These are phyloP conservation scores for Casaregolazyma suthepensis DNA, from an alignment of 1,139 yeast species.

Conservation along the genomic window DNA sequence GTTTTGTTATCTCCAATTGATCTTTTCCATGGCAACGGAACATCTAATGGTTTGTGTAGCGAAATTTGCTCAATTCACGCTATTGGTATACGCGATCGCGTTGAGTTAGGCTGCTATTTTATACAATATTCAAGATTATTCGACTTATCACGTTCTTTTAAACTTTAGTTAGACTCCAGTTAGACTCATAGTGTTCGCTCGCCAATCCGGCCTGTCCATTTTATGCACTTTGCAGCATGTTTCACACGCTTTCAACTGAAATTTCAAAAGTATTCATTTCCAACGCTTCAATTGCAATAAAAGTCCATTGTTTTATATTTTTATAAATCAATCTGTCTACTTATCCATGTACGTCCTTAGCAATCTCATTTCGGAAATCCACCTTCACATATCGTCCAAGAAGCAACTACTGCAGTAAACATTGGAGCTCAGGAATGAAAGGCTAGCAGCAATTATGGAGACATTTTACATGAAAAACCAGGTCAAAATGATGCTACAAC, in stretches of 20 bases:
- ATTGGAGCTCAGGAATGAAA: background rate
- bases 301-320: background rate
- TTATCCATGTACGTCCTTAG: too few relatives aligned
- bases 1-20: background rate
- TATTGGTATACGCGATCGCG: background rate
- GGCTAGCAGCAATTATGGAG: background rate
- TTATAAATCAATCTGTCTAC: too few relatives aligned
- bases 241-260: background rate
- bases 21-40: background rate
- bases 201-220: too few relatives aligned
- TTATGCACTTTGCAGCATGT: too few relatives aligned
- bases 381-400: background rate
- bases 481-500: background rate
- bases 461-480: background rate
- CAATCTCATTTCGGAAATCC: background rate
- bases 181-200: too few relatives aligned
- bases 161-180: too few relatives aligned
- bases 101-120: background rate
- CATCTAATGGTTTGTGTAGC: background rate
- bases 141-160: too few relatives aligned
- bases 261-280: background rate
- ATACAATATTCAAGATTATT: too few relatives aligned
- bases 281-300: background rate
- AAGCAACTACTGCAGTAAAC: background rate
- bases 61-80: background rate